Evolutionary conservation across 345 rosid species (phyloP).

Genomic region (Capsella bursapastoris): DNA sequence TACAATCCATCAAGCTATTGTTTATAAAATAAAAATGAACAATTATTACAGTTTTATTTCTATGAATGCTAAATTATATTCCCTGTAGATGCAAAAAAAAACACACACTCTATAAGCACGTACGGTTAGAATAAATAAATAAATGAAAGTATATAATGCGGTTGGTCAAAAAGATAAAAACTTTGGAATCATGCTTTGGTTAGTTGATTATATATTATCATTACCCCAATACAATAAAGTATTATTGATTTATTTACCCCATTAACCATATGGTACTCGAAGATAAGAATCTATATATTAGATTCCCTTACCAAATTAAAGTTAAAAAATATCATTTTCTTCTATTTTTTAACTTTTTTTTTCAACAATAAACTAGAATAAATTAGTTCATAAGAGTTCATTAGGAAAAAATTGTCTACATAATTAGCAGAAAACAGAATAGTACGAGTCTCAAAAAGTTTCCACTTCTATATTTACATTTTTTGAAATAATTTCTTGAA

Average conservation of each 20-base stretch:
- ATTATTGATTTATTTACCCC: neutral
- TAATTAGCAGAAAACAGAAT: too few species aligned
- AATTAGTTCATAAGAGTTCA: too few species aligned
- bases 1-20: neutral
- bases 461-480: too few species aligned
- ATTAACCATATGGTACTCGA: constrained; percentile 9
- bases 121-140: neutral
- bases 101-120: neutral
- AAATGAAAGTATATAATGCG: neutral
- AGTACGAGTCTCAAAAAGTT: too few species aligned
- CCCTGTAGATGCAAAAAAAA: neutral
- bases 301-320: neutral
- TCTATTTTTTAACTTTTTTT: too few species aligned
- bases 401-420: too few species aligned
- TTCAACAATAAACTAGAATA: too few species aligned
- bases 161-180: constrained; percentile 43
- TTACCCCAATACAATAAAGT: constrained; percentile 26
- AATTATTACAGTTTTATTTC: neutral
- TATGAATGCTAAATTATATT: neutral
- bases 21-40: too few species aligned
- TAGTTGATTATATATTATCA: constrained; percentile 32
- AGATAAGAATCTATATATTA: constrained; percentile 19
- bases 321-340: too few species aligned
- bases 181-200: constrained; percentile 36
- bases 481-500: too few species aligned